Evolutionary conservation across 2,329 filamentous ascomycete species (phyloP).

Genomic region (Fusarium nisikadoi): DNA sequence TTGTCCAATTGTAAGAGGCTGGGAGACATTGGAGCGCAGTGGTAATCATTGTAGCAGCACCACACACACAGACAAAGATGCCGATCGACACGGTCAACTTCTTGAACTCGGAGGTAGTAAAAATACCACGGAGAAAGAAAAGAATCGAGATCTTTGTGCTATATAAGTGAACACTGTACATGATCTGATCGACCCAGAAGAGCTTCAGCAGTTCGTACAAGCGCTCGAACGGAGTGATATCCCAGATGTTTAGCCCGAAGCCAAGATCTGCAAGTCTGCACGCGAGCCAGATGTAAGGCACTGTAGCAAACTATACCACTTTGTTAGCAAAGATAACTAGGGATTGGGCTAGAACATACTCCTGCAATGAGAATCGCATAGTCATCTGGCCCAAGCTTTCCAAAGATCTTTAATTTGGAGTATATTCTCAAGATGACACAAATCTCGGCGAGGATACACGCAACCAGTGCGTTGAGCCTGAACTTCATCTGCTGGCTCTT

Average conservation of each 20-base stretch:
- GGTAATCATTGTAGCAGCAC: conserved; percentile 25
- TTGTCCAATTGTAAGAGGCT: conserved; percentile 27
- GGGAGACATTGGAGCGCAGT: conserved; percentile 32
- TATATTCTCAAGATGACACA: conserved; percentile 22
- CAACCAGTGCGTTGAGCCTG: conserved; percentile 21
- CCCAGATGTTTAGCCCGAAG: conserved; percentile 33
- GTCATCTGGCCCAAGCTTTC: conserved; percentile 24
- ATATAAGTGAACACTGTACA: conserved; percentile 38
- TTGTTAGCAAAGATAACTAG: not conserved
- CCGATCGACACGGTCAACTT: conserved; percentile 13
- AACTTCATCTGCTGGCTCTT: conserved; percentile 29
- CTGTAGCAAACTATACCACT: conserved; percentile 13
- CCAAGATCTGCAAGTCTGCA: conserved; percentile 32
- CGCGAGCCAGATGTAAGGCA: conserved; percentile 28
- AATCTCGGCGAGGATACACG: conserved; percentile 26
- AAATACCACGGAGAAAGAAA: conserved; percentile 28
- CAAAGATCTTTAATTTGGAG: conserved; percentile 25
- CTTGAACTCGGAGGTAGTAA: conserved; percentile 18
- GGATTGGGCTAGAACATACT: not conserved
- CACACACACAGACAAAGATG: conserved; percentile 18
- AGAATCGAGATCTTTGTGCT: conserved; percentile 36
- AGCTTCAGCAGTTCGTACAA: conserved; percentile 29
- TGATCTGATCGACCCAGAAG: conserved; percentile 38
- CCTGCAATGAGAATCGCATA: conserved; percentile 26
- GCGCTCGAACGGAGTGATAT: conserved; percentile 21